A percentile compares a stretch with the other conserved stretches of the same genome.
These are phyloP conservation scores for Paramecium octaurelia DNA, from an alignment of 73 alveolate genomes.

Conservation along the genomic window DNA sequence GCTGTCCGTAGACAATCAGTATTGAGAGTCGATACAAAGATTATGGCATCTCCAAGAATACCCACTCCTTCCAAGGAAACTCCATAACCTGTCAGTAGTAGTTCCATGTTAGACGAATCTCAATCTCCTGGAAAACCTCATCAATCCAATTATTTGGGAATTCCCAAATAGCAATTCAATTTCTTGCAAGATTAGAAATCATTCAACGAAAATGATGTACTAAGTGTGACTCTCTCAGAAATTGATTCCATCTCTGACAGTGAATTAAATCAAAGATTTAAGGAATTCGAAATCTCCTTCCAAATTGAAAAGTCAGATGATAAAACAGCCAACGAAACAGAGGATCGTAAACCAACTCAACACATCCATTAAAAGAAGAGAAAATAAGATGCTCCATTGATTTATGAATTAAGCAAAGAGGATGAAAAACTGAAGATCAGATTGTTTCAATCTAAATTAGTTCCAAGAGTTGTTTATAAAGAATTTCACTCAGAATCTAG, in stretches of 20 bases:
- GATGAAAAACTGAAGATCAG: slow-evolving; percentile 35
- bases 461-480: slow-evolving; percentile 5
- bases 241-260: neutral
- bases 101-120: neutral
- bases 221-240: slow-evolving; percentile 30
- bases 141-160: neutral
- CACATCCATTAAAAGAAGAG: neutral
- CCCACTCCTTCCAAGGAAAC: neutral
- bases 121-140: slow-evolving; percentile 10
- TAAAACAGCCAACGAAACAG: neutral
- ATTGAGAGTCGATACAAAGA: neutral
- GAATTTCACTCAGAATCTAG: neutral
- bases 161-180: neutral
- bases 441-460: slow-evolving; percentile 8
- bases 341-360: neutral
- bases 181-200: neutral
- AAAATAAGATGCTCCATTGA: neutral
- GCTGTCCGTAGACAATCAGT: neutral
- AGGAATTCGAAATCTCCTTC: slow-evolving; percentile 33
- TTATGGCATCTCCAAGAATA: slow-evolving; percentile 8
- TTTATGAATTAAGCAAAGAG: neutral
- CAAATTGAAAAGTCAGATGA: neutral
- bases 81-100: neutral
- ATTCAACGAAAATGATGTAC: neutral
- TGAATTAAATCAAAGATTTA: slow-evolving; percentile 5